phyloP scores from a whole-genome alignment of 2,329 filamentous ascomycete genomes.

The Pyrenophora graminea region DNA sequence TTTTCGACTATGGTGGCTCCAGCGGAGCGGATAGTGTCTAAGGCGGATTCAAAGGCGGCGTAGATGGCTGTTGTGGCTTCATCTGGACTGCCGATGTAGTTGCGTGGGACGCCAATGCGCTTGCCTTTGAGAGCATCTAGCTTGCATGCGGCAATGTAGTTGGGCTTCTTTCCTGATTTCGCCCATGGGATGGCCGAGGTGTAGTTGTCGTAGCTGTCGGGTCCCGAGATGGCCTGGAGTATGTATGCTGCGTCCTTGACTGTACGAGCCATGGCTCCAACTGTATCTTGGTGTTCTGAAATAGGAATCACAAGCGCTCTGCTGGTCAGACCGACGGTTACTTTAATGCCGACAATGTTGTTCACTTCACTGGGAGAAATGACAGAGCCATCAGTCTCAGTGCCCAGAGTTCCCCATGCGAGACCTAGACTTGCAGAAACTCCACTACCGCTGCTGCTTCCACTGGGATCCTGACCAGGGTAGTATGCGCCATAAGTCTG shows the following conservation, averaged over 20 bases:
- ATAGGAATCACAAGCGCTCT: constrained; percentile 68
- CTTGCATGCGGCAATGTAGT: constrained; percentile 65
- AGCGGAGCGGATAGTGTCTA: constrained; percentile 57
- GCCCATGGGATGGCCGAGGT: constrained; percentile 60
- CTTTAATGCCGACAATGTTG: constrained; percentile 66
- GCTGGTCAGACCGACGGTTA: constrained; percentile 68
- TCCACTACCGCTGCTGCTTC: constrained; percentile 57
- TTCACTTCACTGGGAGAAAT: constrained; percentile 60
- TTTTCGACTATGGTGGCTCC: constrained; percentile 66
- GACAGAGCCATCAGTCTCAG: constrained; percentile 68
- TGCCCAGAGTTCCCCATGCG: constrained; percentile 62
- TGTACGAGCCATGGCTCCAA: constrained; percentile 62
- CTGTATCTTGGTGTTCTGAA: constrained; percentile 59
- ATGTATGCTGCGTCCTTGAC: constrained; percentile 63
- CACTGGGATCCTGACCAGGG: constrained; percentile 61
- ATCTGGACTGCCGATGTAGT: constrained; percentile 54
- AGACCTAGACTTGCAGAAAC: constrained; percentile 65
- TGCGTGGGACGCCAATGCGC: constrained; percentile 67
- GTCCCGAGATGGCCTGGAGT: constrained; percentile 62
- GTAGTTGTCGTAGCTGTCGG: constrained; percentile 60
- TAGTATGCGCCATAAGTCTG: constrained; percentile 66
- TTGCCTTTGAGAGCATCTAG: constrained; percentile 58
- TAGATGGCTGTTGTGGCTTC: constrained; percentile 47
- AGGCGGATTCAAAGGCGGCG: constrained; percentile 60
- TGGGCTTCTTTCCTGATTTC: constrained; percentile 51